phyloP scores from a whole-genome alignment of 2,329 filamentous ascomycete species.

The Fusarium sp. region DNA sequence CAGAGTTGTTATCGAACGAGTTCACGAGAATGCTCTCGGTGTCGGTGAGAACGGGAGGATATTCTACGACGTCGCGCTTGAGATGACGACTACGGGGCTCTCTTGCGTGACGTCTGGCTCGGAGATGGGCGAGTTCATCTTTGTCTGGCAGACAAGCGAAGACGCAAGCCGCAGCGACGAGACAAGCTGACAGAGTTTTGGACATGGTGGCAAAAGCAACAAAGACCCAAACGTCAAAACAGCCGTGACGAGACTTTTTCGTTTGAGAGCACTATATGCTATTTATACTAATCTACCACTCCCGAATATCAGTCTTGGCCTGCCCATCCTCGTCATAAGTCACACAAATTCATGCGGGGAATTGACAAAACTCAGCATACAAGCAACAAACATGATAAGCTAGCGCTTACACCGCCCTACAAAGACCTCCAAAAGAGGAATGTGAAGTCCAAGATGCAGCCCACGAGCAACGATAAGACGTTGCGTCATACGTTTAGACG shows the following conservation, averaged over 20 bases:
- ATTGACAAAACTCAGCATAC: not conserved
- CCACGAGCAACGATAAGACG: constrained; percentile 28
- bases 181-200: constrained; percentile 18
- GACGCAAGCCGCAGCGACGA: constrained; percentile 33
- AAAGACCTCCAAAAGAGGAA: constrained; percentile 33
- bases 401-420: constrained; percentile 33
- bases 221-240: not conserved
- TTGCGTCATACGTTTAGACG: constrained; percentile 26
- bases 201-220: constrained; percentile 14
- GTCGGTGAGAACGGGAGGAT: constrained; percentile 14
- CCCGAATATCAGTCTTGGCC: not conserved
- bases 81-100: constrained; percentile 8
- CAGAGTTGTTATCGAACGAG: constrained; percentile 33
- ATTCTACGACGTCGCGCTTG: constrained; percentile 24
- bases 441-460: constrained; percentile 4
- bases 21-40: constrained; percentile 26
- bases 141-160: constrained; percentile 37
- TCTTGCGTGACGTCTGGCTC: constrained; percentile 10
- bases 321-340: not conserved
- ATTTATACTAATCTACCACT: constrained; percentile 7
- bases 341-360: constrained; percentile 14
- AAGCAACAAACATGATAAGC: constrained; percentile 8
- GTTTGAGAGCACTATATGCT: not conserved
- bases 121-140: constrained; percentile 21
- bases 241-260: fast-evolving